These are phyloP conservation scores for Phialophora tarda DNA, from an alignment of 2,329 filamentous ascomycete genomes.

Conservation along the genomic window DNA sequence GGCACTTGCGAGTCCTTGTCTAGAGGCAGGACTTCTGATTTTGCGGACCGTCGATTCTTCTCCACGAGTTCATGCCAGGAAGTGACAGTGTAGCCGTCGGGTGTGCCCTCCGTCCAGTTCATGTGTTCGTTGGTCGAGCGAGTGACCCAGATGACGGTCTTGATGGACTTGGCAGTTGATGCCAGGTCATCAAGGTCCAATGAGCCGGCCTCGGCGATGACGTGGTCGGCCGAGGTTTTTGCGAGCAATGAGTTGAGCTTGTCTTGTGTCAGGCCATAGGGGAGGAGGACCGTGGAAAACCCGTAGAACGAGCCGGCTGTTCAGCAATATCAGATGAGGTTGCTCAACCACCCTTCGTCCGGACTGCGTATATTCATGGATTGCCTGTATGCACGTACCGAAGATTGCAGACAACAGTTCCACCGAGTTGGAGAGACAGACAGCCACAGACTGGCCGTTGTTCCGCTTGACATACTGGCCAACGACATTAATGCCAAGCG, in stretches of 20 bases:
- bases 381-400: slow-evolving; percentile 50
- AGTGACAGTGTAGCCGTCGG: slow-evolving; percentile 78
- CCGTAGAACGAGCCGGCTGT: slow-evolving; percentile 85
- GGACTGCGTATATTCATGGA: neutral
- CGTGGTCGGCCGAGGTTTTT: slow-evolving; percentile 75
- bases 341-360: neutral
- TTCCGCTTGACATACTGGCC: slow-evolving; percentile 73
- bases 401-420: slow-evolving; percentile 85
- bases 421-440: slow-evolving; percentile 91
- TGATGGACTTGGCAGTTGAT: slow-evolving; percentile 71
- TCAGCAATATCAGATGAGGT: neutral
- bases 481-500: slow-evolving; percentile 84
- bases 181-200: slow-evolving; percentile 78
- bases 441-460: slow-evolving; percentile 76
- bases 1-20: slow-evolving; percentile 59
- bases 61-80: slow-evolving; percentile 91
- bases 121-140: slow-evolving; percentile 89
- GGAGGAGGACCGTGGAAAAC: slow-evolving; percentile 81
- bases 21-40: slow-evolving; percentile 67
- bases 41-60: slow-evolving; percentile 66
- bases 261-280: slow-evolving; percentile 77
- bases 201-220: slow-evolving; percentile 85
- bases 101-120: slow-evolving; percentile 85
- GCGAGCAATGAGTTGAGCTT: slow-evolving; percentile 71
- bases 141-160: slow-evolving; percentile 87